phyloP scores from a whole-genome alignment of 2,329 filamentous ascomycete species.

The Didymella exigua region DNA sequence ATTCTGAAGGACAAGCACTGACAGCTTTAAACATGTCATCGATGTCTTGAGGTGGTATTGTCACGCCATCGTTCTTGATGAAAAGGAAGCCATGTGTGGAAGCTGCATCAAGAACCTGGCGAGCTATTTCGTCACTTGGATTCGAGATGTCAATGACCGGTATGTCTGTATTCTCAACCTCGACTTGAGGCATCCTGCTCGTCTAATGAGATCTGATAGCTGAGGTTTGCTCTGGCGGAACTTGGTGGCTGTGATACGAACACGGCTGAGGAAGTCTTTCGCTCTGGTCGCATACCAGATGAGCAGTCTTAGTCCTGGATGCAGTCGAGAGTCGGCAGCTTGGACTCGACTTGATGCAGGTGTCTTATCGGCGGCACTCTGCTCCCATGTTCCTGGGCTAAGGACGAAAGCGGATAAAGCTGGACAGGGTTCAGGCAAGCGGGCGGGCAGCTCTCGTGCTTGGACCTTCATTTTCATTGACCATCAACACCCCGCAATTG shows the following conservation, averaged over 20 bases:
- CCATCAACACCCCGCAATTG: slow-evolving; percentile 16
- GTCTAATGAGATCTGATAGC: neutral
- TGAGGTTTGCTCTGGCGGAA: neutral
- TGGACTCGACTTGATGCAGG: neutral
- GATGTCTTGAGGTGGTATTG: slow-evolving; percentile 70
- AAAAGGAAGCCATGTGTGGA: slow-evolving; percentile 88
- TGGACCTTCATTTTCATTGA: slow-evolving; percentile 10
- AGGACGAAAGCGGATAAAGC: slow-evolving; percentile 11
- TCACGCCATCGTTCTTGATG: slow-evolving; percentile 73
- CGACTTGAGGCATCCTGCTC: slow-evolving; percentile 23
- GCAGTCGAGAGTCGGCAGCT: neutral
- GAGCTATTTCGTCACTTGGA: slow-evolving; percentile 64
- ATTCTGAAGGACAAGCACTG: slow-evolving; percentile 27
- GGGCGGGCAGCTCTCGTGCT: slow-evolving; percentile 19
- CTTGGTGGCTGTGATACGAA: neutral
- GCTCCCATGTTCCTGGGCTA: slow-evolving; percentile 10
- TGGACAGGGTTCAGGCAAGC: slow-evolving; percentile 10
- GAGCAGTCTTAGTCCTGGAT: neutral
- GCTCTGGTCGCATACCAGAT: neutral
- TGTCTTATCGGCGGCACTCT: slow-evolving; percentile 4
- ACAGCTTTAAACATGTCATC: slow-evolving; percentile 77
- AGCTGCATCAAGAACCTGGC: slow-evolving; percentile 77
- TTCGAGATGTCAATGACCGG: slow-evolving; percentile 83
- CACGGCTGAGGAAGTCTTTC: neutral
- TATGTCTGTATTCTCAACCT: slow-evolving; percentile 53